Evolutionary conservation across 352 stramenopile species (phyloP), one percentile per base, ranked within the genome.

Genomic region (Globisporangium spiculum): DNA sequence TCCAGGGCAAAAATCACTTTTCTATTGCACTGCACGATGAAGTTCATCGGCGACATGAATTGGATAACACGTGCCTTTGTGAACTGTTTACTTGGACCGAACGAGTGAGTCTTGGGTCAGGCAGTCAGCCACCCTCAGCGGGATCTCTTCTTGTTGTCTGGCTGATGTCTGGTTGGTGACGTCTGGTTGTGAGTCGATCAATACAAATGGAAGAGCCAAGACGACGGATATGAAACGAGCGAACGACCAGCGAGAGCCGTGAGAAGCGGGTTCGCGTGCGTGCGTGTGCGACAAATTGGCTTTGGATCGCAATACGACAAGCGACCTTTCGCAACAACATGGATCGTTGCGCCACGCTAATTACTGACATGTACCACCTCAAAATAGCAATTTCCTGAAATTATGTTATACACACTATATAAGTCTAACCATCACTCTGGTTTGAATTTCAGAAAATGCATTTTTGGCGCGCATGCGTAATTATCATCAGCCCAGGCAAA

Each of bases 381-480:
- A 53, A 10, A 24, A 24, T 10, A 9, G 18, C 3, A 3, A 53
- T 14, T 5, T 0, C 20, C 38, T 26, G 24, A 3, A 14, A 0
- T 20, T 24, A 55, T 14, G 48, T 55, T 4, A 4, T 14, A 0
- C 5, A 55, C 48, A 55, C 48, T 55, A 27, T 44, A 16, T 44
- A 1, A 44, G 12, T 2, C 0, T 1, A 44, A 16, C 36, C 9
- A 44, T 27, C 46, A 54, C 46, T 54, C 46, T 54, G 46, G n/a
- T 54, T 54, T 54, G 48, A 54, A 54, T 54, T 54, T 27, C 48
- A 54, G 18, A 44, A 16, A 44, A 46, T 18, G 38, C 10, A 20
- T 46, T 34, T 60, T 60, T 60, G n/a, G 54, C 48, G 54, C 54
- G 54, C 27, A 50, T 1, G 38, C 38, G 14, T 44, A 44, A 44